Conservation (phyloP, 768 basidiomycete genomes). For the Sarcomyxa edulis region DNA sequence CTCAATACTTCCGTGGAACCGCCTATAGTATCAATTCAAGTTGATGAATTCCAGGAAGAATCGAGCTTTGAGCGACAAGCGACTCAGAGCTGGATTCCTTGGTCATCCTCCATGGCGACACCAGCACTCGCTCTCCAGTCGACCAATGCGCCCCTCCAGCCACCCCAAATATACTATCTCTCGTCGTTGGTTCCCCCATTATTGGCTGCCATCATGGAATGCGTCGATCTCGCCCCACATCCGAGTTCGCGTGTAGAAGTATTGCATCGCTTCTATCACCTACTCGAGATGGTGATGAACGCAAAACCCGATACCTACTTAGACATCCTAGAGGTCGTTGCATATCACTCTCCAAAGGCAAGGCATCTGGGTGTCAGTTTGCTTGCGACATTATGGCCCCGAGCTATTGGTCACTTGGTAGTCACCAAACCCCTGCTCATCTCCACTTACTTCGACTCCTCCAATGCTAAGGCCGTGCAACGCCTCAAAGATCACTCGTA, state of each 20-base stretch:
- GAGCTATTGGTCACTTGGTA: slow-evolving; percentile 59
- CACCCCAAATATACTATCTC: slow-evolving; percentile 49
- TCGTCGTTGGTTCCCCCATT: slow-evolving; percentile 60
- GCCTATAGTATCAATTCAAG: slow-evolving; percentile 53
- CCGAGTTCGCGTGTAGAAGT: slow-evolving; percentile 27
- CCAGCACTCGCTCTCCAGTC: slow-evolving; percentile 30
- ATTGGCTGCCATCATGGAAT: slow-evolving; percentile 56
- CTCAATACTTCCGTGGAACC: no score
- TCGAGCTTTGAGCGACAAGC: slow-evolving; percentile 5
- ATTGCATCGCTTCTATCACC: slow-evolving; percentile 42
- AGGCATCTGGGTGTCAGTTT: slow-evolving; percentile 51
- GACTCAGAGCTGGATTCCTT: slow-evolving; percentile 21
- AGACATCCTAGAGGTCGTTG: slow-evolving; percentile 68
- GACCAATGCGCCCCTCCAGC: slow-evolving; percentile 53
- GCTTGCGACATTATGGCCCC: slow-evolving; percentile 62
- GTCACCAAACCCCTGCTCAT: slow-evolving; percentile 49
- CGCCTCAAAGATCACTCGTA: slow-evolving; percentile 28
- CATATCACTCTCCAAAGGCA: slow-evolving; percentile 54
- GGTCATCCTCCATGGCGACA: slow-evolving; percentile 15
- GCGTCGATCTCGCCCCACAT: slow-evolving; percentile 34
- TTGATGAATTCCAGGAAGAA: slow-evolving; percentile 43
- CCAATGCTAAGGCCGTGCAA: slow-evolving; percentile 1
- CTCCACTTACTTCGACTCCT: slow-evolving; percentile 23
- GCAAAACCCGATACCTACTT: slow-evolving; percentile 65
- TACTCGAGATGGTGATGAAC: slow-evolving; percentile 48